phyloP scores from a whole-genome alignment of 371 early-diverging fungal genomes.

The Apophysomyces variabilis region DNA sequence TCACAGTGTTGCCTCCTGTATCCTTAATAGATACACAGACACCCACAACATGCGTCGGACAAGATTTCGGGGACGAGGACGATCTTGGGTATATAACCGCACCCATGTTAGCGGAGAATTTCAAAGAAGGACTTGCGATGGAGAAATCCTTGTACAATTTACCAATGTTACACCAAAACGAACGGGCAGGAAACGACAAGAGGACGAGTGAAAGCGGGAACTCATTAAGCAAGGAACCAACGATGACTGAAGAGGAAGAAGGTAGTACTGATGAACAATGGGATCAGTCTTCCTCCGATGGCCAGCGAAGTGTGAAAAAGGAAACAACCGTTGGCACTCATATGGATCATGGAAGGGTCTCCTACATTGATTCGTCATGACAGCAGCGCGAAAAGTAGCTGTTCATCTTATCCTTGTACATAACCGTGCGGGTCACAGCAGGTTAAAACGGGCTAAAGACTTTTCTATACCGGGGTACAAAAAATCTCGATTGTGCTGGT shows the following conservation, averaged over 20 bases:
- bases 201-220: neutral
- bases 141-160: conserved; percentile 1
- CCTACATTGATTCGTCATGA: neutral
- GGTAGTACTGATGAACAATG: neutral
- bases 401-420: neutral
- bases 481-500: no score
- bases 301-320: neutral
- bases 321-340: neutral
- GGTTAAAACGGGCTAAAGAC: no score
- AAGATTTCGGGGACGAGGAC: neutral
- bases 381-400: neutral
- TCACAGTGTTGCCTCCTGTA: conserved; percentile 52
- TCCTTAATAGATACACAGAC: conserved; percentile 38
- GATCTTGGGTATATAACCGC: neutral
- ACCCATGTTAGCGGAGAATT: neutral
- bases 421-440: neutral
- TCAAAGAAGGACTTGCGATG: neutral
- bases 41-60: neutral
- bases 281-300: neutral
- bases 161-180: neutral
- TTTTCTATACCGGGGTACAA: no score
- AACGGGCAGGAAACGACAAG: neutral
- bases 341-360: neutral
- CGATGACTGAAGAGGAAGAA: neutral
- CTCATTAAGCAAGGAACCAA: neutral